Percentiles rank a stretch among this genome's conserved stretches.
Conservation (phyloP, 2,329 filamentous ascomycete species). For the Rachicladosporium sp. region DNA sequence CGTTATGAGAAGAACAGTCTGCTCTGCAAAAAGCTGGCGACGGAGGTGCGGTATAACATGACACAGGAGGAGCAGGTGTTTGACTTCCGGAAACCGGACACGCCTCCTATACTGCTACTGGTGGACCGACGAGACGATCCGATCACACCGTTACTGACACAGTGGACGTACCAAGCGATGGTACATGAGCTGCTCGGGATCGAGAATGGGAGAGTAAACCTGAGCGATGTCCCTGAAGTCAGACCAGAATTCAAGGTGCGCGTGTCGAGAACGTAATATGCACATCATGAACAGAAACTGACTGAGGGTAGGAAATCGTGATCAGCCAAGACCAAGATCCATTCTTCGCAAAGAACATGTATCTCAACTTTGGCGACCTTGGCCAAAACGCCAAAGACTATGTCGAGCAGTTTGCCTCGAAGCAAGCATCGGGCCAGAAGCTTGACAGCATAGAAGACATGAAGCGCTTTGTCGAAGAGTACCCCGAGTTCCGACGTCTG, state of each 20-base stretch:
- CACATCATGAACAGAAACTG: neutral
- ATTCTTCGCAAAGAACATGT: constrained; percentile 99
- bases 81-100: constrained; percentile 90
- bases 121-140: constrained; percentile 89
- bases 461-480: constrained; percentile 98
- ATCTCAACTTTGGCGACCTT: constrained; percentile 89
- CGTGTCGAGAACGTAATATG: neutral
- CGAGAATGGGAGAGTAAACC: constrained; percentile 82
- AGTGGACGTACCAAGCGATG: constrained; percentile 99
- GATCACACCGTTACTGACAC: constrained; percentile 82
- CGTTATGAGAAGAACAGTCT: constrained; percentile 85
- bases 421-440: constrained; percentile 91
- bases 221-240: constrained; percentile 72
- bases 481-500: constrained; percentile 91
- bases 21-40: constrained; percentile 82
- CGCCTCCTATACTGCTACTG: constrained; percentile 80
- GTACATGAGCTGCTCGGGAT: constrained; percentile 93
- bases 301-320: constrained; percentile 57
- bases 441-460: constrained; percentile 96
- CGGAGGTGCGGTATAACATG: constrained; percentile 82
- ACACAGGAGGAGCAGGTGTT: constrained; percentile 94
- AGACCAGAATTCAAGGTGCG: constrained; percentile 63
- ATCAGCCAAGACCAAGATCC: constrained; percentile 94
- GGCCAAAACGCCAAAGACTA: constrained; percentile 98
- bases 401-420: constrained; percentile 93